phyloP scores from a whole-genome alignment of 805 yeast species.

The Suhomyces vadensis region DNA sequence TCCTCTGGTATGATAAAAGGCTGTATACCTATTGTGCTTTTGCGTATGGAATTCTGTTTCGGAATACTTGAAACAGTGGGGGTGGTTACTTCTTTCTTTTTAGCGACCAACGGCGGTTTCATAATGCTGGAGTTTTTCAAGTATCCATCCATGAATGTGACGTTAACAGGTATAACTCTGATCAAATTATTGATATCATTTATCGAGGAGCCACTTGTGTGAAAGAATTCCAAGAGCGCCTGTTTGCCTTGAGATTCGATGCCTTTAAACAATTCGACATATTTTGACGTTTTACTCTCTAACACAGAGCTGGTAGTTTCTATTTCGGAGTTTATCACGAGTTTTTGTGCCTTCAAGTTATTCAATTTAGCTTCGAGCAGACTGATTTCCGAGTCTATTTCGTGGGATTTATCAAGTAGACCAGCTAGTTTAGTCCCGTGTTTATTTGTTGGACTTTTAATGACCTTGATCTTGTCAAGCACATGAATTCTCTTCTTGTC shows the following conservation, averaged over 20 bases:
- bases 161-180: slow-evolving; percentile 25
- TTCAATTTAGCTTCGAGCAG: slow-evolving; percentile 37
- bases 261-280: slow-evolving; percentile 40
- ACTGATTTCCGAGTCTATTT: slow-evolving; percentile 39
- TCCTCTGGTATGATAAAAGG: slow-evolving; percentile 18
- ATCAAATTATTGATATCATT: slow-evolving; percentile 19
- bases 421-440: slow-evolving; percentile 44
- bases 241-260: slow-evolving; percentile 40
- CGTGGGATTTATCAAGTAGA: slow-evolving; percentile 33
- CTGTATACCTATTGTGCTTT: slow-evolving; percentile 20
- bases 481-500: slow-evolving; percentile 38
- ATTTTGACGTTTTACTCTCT: slow-evolving; percentile 49
- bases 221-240: slow-evolving; percentile 31
- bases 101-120: too few species aligned
- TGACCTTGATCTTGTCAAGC: slow-evolving; percentile 34
- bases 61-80: not conserved
- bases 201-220: slow-evolving; percentile 20
- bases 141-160: slow-evolving; percentile 24
- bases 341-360: slow-evolving; percentile 35
- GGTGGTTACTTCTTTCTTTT: too few species aligned
- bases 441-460: slow-evolving; percentile 40
- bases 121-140: not conserved
- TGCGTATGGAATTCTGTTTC: not conserved
- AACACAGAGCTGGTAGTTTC: slow-evolving; percentile 49
- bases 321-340: slow-evolving; percentile 38